Conservation (phyloP, 2,329 filamentous ascomycete genomes). For the Fusarium ramigenum region DNA sequence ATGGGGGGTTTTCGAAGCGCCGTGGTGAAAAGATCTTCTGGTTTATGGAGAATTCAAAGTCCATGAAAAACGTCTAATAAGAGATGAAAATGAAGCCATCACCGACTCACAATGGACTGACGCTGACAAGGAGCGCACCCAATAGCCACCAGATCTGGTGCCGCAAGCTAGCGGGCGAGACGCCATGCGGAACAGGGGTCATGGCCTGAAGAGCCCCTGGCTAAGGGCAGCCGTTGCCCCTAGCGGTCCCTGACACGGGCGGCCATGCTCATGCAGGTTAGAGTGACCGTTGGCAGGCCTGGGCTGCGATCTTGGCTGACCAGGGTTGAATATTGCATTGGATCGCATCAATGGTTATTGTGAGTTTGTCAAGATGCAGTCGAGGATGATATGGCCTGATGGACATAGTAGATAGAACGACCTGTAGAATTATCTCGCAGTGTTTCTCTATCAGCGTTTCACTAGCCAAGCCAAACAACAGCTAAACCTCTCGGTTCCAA, state of each 20-base stretch:
- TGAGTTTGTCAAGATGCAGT: neutral
- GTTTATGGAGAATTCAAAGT: constrained; percentile 5
- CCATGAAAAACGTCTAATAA: constrained; percentile 34
- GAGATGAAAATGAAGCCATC: constrained; percentile 40
- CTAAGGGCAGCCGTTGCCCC: constrained; percentile 29
- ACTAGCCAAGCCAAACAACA: neutral
- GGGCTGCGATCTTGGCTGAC: constrained; percentile 5
- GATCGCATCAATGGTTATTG: neutral
- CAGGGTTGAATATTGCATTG: neutral
- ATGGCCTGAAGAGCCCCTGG: constrained; percentile 26
- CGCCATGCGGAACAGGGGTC: constrained; percentile 34
- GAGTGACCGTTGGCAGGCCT: constrained; percentile 13
- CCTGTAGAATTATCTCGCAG: neutral
- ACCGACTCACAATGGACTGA: constrained; percentile 39
- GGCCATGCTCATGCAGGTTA: constrained; percentile 24
- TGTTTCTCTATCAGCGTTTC: neutral
- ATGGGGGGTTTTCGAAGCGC: neutral
- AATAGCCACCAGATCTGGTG: constrained; percentile 3
- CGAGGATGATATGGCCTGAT: neutral
- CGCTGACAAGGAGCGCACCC: constrained; percentile 7
- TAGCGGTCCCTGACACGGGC: constrained; percentile 27
- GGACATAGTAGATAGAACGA: neutral
- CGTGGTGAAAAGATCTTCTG: neutral
- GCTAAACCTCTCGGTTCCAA: neutral
- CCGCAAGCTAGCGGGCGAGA: constrained; percentile 19